Evolutionary conservation across 2,329 filamentous ascomycete species (phyloP), one percentile per base, ranked within the genome.

Genomic region (Penicillium thymicola): DNA sequence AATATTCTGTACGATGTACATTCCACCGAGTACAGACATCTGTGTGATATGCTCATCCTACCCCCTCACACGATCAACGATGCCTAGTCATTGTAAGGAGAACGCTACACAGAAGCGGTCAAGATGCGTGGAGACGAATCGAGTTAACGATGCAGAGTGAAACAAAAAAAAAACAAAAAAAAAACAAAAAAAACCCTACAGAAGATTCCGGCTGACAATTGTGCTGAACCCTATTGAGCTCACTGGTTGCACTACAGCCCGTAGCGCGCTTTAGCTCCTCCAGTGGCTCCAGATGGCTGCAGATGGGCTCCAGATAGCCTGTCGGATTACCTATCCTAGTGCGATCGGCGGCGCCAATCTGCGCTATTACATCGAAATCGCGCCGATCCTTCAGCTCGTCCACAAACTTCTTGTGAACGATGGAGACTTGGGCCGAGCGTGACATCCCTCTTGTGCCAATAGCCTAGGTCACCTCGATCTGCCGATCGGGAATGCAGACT

Each of bases 321-420:
- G 53, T 43, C 43, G 25, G 16, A 18, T 54, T 60, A 21, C 64
- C 63, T 55, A 61, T 64, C 54, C 47, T 8, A 23, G 55, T 34
- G 34, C 43, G 61, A 64, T 61, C 55, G 36, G 61, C 63, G 21
- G 51, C 57, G 36, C 57, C 51, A 60, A 59, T 65, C 64, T 64
- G 57, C 61, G 56, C 64, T 63, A 66, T 66, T 66, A 61, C 63
- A 64, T 63, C 57, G 54, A 58, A 59, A 66, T 63, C 61, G 54
- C 51, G 64, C 54, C 52, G 64, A 66, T 64, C 64, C 53, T 42
- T 59, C 58, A 65, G 55, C 61, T 62, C 57, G 46, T 30, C 58
- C 46, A 21, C 45, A 49, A 60, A 59, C 50, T 40, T 51, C 47
- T 59, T 28, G 52, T 61, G 63, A 65, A 64, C 64, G 58, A 63